Conservation (phyloP, 1,284 basidiomycete species). For the Moniliella sp. region DNA sequence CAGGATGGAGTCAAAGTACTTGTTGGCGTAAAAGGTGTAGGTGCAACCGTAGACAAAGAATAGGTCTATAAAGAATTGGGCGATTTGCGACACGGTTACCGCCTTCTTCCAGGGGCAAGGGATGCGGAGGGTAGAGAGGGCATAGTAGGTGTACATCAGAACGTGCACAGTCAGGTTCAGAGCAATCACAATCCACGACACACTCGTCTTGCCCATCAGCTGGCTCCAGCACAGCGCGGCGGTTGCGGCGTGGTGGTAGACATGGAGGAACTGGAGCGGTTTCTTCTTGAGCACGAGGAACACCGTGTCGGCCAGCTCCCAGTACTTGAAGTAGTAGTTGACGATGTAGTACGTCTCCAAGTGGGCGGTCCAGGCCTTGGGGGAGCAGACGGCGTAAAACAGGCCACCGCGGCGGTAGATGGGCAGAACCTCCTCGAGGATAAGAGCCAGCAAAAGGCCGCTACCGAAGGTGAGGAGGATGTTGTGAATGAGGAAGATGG, state of each 20-base stretch:
- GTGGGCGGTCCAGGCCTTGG: slow-evolving; percentile 1
- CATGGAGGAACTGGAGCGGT: slow-evolving; percentile 6
- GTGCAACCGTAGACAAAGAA: slow-evolving; percentile 14
- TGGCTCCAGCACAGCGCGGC: slow-evolving; percentile 6
- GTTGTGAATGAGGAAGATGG: slow-evolving; percentile 3
- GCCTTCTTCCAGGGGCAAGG: slow-evolving; percentile 63
- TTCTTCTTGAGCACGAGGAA: slow-evolving; percentile 6
- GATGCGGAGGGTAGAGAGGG: slow-evolving; percentile 20
- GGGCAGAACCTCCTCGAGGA: slow-evolving; percentile 7
- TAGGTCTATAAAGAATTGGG: slow-evolving; percentile 21
- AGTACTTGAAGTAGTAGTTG: too few species aligned
- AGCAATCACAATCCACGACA: slow-evolving; percentile 18
- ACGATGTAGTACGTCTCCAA: slow-evolving; percentile 3
- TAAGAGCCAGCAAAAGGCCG: slow-evolving; percentile 2
- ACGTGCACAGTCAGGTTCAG: slow-evolving; percentile 89
- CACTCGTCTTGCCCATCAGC: slow-evolving; percentile 3
- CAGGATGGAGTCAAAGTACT: slow-evolving; percentile 32
- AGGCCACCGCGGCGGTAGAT: slow-evolving; percentile 5
- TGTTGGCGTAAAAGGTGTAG: too few species aligned
- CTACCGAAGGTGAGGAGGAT: slow-evolving; percentile 3
- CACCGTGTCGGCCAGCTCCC: slow-evolving; percentile 3
- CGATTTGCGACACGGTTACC: slow-evolving; percentile 81
- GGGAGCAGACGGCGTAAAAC: slow-evolving; percentile 9
- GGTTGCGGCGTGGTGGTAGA: slow-evolving; percentile 32
- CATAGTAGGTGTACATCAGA: slow-evolving; percentile 54